Base-by-base conservation (phyloP, 2,329 filamentous ascomycete species). In the Simplicillium sp. region DNA sequence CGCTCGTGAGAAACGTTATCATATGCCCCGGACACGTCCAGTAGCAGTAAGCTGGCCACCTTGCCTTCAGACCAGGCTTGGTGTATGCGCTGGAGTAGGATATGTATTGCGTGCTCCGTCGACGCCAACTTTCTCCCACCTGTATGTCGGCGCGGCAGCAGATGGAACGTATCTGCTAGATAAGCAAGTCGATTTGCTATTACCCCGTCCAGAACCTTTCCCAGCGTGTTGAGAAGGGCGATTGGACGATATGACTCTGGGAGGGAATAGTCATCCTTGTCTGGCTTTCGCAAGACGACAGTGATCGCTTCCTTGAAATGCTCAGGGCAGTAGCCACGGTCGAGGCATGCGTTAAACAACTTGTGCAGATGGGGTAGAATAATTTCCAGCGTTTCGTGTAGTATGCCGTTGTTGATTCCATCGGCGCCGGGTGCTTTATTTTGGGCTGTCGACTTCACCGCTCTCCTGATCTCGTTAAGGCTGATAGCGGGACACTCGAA, bases 161-260 rank as follows among this genome's bases (percentile, higher is more conserved):
- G 17, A 16, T 44, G 16, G 16, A 44, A 37, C 18, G 28, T 41
- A 14, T 46, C 38, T 11, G 42, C 43, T 13, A 47, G 37, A 18
- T 44, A 48, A 9, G 18, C 36, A 33, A 49, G 43, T 20, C 44
- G 44, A 29, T 42, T 46, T 13, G 42, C 43, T 14, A 47, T 39
- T 3, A 50, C 36, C 20, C 38, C 38, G 16, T 52, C 43, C 33
- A 48, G 11, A 11, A 36, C 34, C 33, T 48, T 50, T 16, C 44
- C 44, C 9, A 50, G 8, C 7, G 40, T 44, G 15, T 46, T 49
- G 0, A 47, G 43, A 7, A 52, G 44, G 7, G 41, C 43, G 37
- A 49, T 51, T 28, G 43, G 50, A 17, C 44, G 44, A n/a, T 48
- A 50, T 42, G 39, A 29, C 38, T 51, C 49, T 16, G 44, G 46